Evolutionary conservation across 2,329 filamentous ascomycete species (phyloP), one percentile per base, ranked within the genome.

Genomic region (Alternaria ventricosa): DNA sequence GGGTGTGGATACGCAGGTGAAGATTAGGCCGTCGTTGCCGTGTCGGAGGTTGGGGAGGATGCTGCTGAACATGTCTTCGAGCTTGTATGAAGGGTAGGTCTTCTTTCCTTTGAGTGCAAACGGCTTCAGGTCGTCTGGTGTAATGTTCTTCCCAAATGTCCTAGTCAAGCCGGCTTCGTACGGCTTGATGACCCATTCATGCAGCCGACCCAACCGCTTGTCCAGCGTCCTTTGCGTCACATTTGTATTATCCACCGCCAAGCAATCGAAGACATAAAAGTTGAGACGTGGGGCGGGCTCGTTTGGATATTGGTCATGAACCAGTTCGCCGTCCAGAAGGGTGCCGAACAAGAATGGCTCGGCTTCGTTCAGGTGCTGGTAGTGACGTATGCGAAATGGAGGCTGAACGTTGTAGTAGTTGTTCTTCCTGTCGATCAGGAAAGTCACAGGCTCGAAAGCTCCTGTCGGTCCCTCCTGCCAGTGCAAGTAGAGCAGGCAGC

Each of bases 371-470:
- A 84, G 82, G 68, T 92, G 87, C 46, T 87, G 84, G 41, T 88
- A 88, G 22, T 91, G 84, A 0, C 96, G 96, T 71, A 98, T 94
- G 79, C 97, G 93, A 23, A 98, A 86, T 58, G 84, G 86, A 60
- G 84, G 86, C 57, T 88, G 87, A 64, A 98, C 88, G 75, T 87
- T 93, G 87, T 95, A 97, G 84, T 96, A 99, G 79, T 98, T 94
- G 82, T 99, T 98, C 82, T 94, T 97, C 76, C 96, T 93, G 82
- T 99, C 95, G 82, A 99, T 97, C 60, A 99, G 86, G 83, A 97
- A 97, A 76, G 96, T 92, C 23, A 90, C 87, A 20, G 77, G 76
- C 44, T 74, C 70, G 46, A 74, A 59, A 23, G 50, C 45, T 18
- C 56, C 65, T 10, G 49, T 58, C 3, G 54, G 63, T 15, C 65